Conservation (phyloP, 495 filamentous ascomycete species). For the Bryoglossum gracile region DNA sequence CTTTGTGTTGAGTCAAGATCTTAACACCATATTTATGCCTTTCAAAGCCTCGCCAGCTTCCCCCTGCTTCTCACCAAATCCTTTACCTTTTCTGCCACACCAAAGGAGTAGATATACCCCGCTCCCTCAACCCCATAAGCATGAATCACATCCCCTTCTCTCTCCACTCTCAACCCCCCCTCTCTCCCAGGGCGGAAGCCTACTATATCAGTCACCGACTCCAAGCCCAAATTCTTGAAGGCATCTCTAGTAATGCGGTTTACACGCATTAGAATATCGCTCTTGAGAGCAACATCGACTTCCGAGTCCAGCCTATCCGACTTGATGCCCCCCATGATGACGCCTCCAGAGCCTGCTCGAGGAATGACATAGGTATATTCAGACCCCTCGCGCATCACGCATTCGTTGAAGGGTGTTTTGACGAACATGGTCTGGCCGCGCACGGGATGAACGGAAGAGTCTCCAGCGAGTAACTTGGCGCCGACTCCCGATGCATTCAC, state of each 20-base stretch:
- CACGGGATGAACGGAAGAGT: slow-evolving; percentile 14
- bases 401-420: slow-evolving; percentile 10
- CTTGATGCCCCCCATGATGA: slow-evolving; percentile 43
- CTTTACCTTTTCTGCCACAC: slow-evolving; percentile 21
- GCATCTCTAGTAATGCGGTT: slow-evolving; percentile 13
- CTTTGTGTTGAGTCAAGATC: too few relatives aligned
- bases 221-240: slow-evolving; percentile 15
- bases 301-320: slow-evolving; percentile 27
- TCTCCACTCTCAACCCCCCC: slow-evolving; percentile 30
- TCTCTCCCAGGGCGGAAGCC: slow-evolving; percentile 27
- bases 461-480: slow-evolving; percentile 12
- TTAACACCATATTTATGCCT: too few relatives aligned
- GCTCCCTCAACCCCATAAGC: slow-evolving; percentile 29
- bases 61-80: too few relatives aligned
- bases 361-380: slow-evolving; percentile 48
- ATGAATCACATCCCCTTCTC: slow-evolving; percentile 28
- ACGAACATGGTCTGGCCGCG: slow-evolving; percentile 25
- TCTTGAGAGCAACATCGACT: slow-evolving; percentile 16
- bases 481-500: slow-evolving; percentile 23
- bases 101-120: slow-evolving; percentile 30
- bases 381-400: slow-evolving; percentile 32
- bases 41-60: too few relatives aligned
- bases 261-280: slow-evolving; percentile 20
- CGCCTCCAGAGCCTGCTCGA: slow-evolving; percentile 34
- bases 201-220: slow-evolving; percentile 21